Evolutionary conservation across 345 rosid genomes (phyloP), one percentile per base, ranked within the genome.

Genomic region (Xanthoceras sorbifolium): DNA sequence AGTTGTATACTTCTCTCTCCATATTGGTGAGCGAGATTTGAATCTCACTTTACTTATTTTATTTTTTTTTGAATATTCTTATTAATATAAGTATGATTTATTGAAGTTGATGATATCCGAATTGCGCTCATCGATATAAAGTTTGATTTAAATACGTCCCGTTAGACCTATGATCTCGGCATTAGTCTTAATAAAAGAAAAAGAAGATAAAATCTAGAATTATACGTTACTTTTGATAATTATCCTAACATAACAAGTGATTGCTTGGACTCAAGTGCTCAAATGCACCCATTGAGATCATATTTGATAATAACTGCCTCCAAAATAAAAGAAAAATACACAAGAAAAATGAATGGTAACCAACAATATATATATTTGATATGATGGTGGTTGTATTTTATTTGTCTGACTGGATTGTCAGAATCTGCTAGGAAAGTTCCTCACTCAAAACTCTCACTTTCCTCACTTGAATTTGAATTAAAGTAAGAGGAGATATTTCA

Each of bases 341-440:
- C 9, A n/a, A 38, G 6, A 59, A 9, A 23, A 17, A 50, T 12
- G 20, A 50, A 25, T 10, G 65, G 38, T 26, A 38, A 38, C 55
- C 18, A 18, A 60, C 55, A 60, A 60, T 60, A 26, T 60, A 25
- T 23, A 9, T 48, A n/a, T n/a, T n/a, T 20, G 40, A 36, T 50
- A 26, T 9, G 76, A 60, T 18, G 38, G 36, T 54, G 22, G 36
- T 59, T 61, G 67, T 23, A 73, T 60, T 62, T 22, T 0, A 42
- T 73, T 73, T 42, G 67, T 73, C 68, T n/a, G 57, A 61, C 20
- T 38, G 81, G 32, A 17, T 11, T 9, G 67, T 23, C 55, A 80
- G 84, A 83, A 83, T 81, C 69, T 78, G 73, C 83, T 20, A 26
- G 85, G 86, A 86, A 86, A 81, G 82, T 81, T 83, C 86, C 86